These are phyloP conservation scores for Fusarium odoratissimum DNA, from an alignment of 2,329 filamentous ascomycete genomes.

Conservation along the genomic window DNA sequence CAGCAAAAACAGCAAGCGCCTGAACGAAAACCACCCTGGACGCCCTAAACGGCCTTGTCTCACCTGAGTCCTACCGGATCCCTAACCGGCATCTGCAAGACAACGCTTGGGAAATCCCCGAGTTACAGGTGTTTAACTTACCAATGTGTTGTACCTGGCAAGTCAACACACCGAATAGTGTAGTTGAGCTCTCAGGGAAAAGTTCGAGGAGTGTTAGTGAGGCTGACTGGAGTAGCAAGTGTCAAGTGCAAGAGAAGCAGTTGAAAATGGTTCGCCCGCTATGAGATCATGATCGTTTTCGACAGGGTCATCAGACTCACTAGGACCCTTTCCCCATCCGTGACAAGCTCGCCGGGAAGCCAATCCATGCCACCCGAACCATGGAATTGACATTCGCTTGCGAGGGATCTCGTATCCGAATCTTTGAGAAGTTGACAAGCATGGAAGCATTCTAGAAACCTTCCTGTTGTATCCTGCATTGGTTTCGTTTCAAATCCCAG, in stretches of 20 bases:
- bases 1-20: slow-evolving; percentile 2
- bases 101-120: slow-evolving; percentile 15
- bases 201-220: slow-evolving; percentile 21
- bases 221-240: slow-evolving; percentile 27
- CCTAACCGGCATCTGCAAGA: slow-evolving; percentile 25
- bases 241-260: slow-evolving; percentile 1
- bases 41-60: slow-evolving; percentile 24
- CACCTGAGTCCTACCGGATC: slow-evolving; percentile 22
- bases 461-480: slow-evolving; percentile 38
- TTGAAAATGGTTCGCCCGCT: slow-evolving; percentile 21
- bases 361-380: slow-evolving; percentile 17
- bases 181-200: background rate
- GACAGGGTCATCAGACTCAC: slow-evolving; percentile 12
- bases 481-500: slow-evolving; percentile 19
- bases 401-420: slow-evolving; percentile 21
- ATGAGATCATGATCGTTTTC: slow-evolving; percentile 8
- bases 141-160: background rate
- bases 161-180: slow-evolving; percentile 7
- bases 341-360: slow-evolving; percentile 14
- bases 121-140: background rate
- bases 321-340: slow-evolving; percentile 1
- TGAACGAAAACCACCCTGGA: slow-evolving; percentile 18
- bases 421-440: slow-evolving; percentile 1
- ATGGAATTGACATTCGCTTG: slow-evolving; percentile 11
- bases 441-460: slow-evolving; percentile 43